These are phyloP conservation scores for Stephania cephalantha DNA, from an alignment of 164 flowering plant species.

Conservation along the genomic window DNA sequence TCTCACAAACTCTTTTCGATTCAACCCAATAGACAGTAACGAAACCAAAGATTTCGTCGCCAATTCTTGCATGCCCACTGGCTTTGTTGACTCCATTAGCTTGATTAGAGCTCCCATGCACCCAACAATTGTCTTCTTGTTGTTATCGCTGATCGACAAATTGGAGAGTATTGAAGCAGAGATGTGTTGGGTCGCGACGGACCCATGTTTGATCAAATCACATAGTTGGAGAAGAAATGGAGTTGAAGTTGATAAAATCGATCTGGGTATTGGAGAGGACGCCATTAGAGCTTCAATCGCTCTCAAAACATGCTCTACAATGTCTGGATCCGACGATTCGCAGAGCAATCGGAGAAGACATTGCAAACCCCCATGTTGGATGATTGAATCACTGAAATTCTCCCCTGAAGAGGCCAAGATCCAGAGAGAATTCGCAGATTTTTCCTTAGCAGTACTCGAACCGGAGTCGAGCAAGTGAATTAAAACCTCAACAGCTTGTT, in stretches of 20 bases:
- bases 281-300: constrained; percentile 43
- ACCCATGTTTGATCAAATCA: constrained; percentile 51
- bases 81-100: constrained; percentile 62
- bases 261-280: constrained; percentile 20
- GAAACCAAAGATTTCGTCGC: constrained; percentile 47
- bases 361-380: constrained; percentile 47
- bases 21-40: constrained; percentile 46
- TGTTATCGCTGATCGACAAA: constrained; percentile 42
- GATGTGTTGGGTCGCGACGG: constrained; percentile 34
- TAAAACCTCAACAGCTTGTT: constrained; percentile 52
- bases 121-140: constrained; percentile 42
- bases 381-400: constrained; percentile 31
- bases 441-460: constrained; percentile 29
- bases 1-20: constrained; percentile 55
- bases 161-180: constrained; percentile 40
- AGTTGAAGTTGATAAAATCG: constrained; percentile 36
- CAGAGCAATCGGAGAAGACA: constrained; percentile 42
- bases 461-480: constrained; percentile 40
- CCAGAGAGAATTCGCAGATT: constrained; percentile 44
- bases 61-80: constrained; percentile 53
- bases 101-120: constrained; percentile 57
- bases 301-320: constrained; percentile 46
- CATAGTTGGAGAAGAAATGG: constrained; percentile 39
- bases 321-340: constrained; percentile 34
- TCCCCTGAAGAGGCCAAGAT: constrained; percentile 49